These are phyloP conservation scores for Claviceps sp. DNA, from an alignment of 2,329 filamentous ascomycete genomes.

Conservation along the genomic window DNA sequence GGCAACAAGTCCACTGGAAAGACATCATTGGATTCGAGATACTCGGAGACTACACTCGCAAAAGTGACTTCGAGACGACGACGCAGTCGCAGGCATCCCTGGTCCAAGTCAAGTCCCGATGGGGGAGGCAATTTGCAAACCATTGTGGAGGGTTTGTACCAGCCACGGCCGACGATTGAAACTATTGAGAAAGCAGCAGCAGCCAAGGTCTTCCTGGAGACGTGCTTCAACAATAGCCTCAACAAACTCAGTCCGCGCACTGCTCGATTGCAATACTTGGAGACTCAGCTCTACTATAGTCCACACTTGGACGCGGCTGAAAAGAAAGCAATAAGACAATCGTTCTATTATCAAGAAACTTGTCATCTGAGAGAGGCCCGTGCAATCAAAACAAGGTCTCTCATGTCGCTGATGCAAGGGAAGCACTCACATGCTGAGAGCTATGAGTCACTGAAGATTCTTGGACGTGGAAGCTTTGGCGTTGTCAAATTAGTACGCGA, in stretches of 20 bases:
- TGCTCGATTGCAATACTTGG: conserved; percentile 21
- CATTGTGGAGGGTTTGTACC: conserved; percentile 19
- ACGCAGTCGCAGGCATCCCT: conserved; percentile 18
- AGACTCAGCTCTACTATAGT: conserved; percentile 40
- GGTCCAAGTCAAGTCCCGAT: conserved; percentile 24
- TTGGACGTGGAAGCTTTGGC: conserved; percentile 91
- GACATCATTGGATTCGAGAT: conserved; percentile 21
- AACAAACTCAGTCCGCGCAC: conserved; percentile 25
- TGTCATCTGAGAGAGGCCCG: conserved; percentile 63
- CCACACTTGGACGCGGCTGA: conserved; percentile 42
- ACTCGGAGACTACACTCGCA: conserved; percentile 10
- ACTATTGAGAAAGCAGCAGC: conserved; percentile 71
- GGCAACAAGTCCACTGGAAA: conserved; percentile 18
- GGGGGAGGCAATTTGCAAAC: conserved; percentile 19
- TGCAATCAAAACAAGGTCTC: conserved; percentile 36
- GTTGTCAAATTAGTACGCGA: conserved; percentile 78
- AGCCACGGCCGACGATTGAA: conserved; percentile 20
- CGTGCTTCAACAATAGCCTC: conserved; percentile 62
- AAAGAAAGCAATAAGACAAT: conserved; percentile 35
- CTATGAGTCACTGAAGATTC: conserved; percentile 69
- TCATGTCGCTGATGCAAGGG: conserved; percentile 4
- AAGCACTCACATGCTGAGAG: conserved; percentile 13
- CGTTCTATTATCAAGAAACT: conserved; percentile 55
- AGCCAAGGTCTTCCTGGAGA: conserved; percentile 78
- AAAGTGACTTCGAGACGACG: conserved; percentile 13